Evolutionary conservation across 192 early-diverging fungal genomes (phyloP).

Genomic region (Allomyces arbusculus): DNA sequence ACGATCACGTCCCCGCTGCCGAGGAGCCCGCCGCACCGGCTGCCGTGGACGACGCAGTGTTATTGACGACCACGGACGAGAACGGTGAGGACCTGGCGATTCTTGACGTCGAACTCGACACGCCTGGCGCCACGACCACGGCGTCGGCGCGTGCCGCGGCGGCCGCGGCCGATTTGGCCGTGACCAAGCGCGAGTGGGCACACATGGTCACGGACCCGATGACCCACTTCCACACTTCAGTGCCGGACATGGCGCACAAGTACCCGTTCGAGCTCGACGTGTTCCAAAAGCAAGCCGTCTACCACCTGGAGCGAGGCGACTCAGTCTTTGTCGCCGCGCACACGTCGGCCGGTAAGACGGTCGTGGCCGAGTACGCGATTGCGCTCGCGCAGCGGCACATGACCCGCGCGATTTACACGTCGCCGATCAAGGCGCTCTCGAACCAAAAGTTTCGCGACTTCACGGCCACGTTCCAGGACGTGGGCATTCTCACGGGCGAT

Average conservation of each 20-base stretch:
- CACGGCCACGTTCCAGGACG: constrained; percentile 61
- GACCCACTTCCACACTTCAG: constrained; percentile 70
- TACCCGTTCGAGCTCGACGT: constrained; percentile 90
- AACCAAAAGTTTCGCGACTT: constrained; percentile 99
- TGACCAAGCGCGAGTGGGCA: constrained; percentile 56
- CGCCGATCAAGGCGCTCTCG: constrained; percentile 93
- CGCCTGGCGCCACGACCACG: no score
- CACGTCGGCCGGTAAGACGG: constrained; percentile 96
- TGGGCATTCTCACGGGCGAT: constrained; percentile 95
- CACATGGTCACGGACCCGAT: constrained; percentile 72
- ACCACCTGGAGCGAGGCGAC: constrained; percentile 84
- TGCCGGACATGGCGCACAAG: constrained; percentile 71
- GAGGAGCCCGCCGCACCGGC: no score
- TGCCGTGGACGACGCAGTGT: no score
- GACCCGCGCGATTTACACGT: constrained; percentile 93
- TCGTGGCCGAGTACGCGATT: constrained; percentile 96
- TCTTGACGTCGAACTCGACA: no score
- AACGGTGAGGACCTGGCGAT: no score
- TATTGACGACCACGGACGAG: no score
- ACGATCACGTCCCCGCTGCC: no score
- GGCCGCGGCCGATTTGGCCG: neutral
- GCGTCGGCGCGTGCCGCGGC: no score
- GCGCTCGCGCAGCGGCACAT: constrained; percentile 82
- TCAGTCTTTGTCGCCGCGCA: constrained; percentile 97
- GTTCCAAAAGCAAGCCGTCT: constrained; percentile 93